A percentile compares a stretch with the other conserved stretches of the same genome.
These are phyloP conservation scores for Geotrichum australiense DNA, from an alignment of 1,139 yeast genomes.

Conservation along the genomic window DNA sequence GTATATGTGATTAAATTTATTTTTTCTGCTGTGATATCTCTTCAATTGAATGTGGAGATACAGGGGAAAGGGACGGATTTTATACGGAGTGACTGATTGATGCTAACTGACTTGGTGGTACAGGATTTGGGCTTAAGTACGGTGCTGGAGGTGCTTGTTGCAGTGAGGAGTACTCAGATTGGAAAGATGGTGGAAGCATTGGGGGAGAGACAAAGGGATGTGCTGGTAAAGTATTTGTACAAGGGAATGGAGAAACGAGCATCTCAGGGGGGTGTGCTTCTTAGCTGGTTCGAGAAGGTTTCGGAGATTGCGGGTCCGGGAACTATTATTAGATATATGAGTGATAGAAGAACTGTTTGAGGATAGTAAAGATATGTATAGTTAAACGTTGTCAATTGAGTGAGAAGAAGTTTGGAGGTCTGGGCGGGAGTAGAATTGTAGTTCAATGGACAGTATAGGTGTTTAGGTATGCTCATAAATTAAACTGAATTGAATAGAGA, in stretches of 20 bases:
- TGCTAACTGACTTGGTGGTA: neutral
- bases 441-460: no score
- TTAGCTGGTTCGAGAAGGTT: conserved; percentile 90
- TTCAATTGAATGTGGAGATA: neutral
- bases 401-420: no score
- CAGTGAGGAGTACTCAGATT: conserved; percentile 70
- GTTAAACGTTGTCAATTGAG: no score
- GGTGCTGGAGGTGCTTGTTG: conserved; percentile 67
- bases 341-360: conserved; percentile 76
- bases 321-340: conserved; percentile 75
- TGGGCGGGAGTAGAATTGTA: no score
- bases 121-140: conserved; percentile 43
- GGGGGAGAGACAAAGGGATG: conserved; percentile 61
- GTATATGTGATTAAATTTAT: conserved; percentile 8
- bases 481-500: no score
- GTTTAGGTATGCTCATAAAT: no score
- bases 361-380: no score
- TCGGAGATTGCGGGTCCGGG: conserved; percentile 82
- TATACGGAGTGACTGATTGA: neutral
- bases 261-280: conserved; percentile 77
- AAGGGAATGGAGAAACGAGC: conserved; percentile 78
- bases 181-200: conserved; percentile 53
- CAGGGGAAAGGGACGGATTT: neutral
- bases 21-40: neutral
- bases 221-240: conserved; percentile 76